A percentile compares a stretch with the other conserved stretches of the same genome.
These are phyloP conservation scores for Daedaleopsis sinensis DNA, from an alignment of 768 basidiomycete genomes.

Conservation along the genomic window DNA sequence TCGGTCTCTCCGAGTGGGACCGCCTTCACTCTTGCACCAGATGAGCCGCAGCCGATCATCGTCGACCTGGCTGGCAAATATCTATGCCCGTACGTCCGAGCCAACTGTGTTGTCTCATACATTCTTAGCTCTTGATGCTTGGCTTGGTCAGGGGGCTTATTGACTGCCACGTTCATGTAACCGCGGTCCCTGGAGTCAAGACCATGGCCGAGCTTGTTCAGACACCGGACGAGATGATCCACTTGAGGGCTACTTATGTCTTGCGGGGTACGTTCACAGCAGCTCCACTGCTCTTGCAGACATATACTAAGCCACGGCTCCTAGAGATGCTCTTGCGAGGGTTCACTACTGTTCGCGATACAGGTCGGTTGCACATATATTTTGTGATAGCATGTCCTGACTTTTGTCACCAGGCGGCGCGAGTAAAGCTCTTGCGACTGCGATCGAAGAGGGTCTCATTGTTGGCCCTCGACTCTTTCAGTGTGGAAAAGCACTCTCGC, in stretches of 20 bases:
- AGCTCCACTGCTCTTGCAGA: not conserved
- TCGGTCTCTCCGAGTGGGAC: slow-evolving; percentile 21
- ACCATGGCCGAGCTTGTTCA: slow-evolving; percentile 40
- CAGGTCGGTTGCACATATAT: slow-evolving; percentile 21
- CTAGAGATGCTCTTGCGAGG: slow-evolving; percentile 43
- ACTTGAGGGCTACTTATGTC: slow-evolving; percentile 40
- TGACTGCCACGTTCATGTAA: slow-evolving; percentile 48
- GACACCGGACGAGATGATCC: slow-evolving; percentile 35
- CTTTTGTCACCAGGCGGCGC: slow-evolving; percentile 32
- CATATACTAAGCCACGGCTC: not conserved
- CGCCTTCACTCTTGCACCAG: not conserved
- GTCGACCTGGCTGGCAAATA: slow-evolving; percentile 40
- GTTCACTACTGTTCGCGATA: slow-evolving; percentile 44
- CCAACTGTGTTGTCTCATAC: not conserved
- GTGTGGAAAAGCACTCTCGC: slow-evolving; percentile 43
- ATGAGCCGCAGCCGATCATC: slow-evolving; percentile 7
- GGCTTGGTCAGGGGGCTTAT: slow-evolving; percentile 38
- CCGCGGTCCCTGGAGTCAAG: slow-evolving; percentile 42
- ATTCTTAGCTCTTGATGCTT: not conserved
- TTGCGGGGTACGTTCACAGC: slow-evolving; percentile 32
- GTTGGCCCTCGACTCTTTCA: slow-evolving; percentile 41
- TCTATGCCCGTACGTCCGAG: slow-evolving; percentile 39
- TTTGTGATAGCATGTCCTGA: not conserved
- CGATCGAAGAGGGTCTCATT: slow-evolving; percentile 42
- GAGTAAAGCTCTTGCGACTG: slow-evolving; percentile 39